Evolutionary conservation across 1,284 basidiomycete species (phyloP).

Genomic region (Filobasidium uniguttulatum): DNA sequence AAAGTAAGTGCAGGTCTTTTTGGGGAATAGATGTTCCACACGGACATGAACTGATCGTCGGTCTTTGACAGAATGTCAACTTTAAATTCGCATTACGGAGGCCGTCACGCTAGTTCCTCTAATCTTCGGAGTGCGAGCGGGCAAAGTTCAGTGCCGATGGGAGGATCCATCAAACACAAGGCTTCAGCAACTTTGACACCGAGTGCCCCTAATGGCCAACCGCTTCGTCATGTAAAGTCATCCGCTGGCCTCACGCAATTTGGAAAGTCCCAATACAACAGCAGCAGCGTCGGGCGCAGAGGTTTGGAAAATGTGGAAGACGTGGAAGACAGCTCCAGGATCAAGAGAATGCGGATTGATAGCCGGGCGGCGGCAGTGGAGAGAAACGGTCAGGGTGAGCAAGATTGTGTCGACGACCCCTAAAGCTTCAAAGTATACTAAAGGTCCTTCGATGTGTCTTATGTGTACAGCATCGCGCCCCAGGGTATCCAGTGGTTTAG

Average conservation of each 20-base stretch:
- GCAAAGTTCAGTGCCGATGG: neutral
- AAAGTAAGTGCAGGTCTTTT: slow-evolving; percentile 1
- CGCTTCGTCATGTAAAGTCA: neutral
- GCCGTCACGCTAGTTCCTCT: neutral
- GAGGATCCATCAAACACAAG: neutral
- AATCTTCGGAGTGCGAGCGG: neutral
- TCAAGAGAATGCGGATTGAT: slow-evolving; percentile 10
- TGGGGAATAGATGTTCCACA: neutral
- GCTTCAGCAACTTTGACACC: slow-evolving; percentile 1
- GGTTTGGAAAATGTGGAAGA: neutral
- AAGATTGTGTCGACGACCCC: no score
- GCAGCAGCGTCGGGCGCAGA: neutral
- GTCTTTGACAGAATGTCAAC: slow-evolving; percentile 12
- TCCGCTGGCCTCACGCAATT: neutral
- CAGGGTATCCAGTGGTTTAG: neutral
- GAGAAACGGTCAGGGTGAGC: slow-evolving; percentile 3
- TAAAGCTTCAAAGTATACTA: no score
- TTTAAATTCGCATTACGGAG: neutral
- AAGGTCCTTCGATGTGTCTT: no score
- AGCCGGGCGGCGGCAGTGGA: neutral
- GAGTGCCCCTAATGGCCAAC: neutral
- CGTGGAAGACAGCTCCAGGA: slow-evolving; percentile 6
- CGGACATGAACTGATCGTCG: no score
- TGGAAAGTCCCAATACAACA: no score
- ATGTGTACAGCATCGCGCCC: no score